phyloP scores from a whole-genome alignment of 2,329 filamentous ascomycete species.

The Ceratocystis diversiconidia region DNA sequence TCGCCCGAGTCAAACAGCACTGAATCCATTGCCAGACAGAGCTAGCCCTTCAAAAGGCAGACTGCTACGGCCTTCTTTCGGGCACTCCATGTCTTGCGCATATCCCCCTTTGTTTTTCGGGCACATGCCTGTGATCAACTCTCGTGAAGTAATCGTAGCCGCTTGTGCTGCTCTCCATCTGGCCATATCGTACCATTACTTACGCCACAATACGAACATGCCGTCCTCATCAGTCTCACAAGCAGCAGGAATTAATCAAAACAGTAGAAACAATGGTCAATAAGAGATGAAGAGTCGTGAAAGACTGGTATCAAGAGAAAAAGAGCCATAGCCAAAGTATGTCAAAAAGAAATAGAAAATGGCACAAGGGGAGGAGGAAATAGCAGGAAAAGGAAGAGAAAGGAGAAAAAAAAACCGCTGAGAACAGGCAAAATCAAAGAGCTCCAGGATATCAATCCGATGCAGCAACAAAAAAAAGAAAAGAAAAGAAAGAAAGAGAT shows the following conservation, averaged over 20 bases:
- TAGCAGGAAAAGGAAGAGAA: background rate
- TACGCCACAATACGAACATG: too few species aligned
- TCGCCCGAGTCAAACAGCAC: too few species aligned
- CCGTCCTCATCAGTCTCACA: too few species aligned
- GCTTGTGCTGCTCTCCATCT: too few species aligned
- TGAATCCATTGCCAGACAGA: too few species aligned
- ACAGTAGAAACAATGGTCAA: background rate
- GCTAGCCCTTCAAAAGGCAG: too few species aligned
- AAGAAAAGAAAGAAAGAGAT: conserved; percentile 13
- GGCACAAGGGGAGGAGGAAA: background rate
- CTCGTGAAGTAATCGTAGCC: too few species aligned
- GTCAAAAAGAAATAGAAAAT: background rate
- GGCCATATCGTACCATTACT: too few species aligned
- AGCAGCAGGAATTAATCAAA: background rate
- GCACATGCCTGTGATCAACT: too few species aligned
- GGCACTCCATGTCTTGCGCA: too few species aligned
- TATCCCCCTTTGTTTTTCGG: too few species aligned
- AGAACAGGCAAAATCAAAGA: conserved; percentile 9
- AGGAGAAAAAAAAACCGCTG: conserved; percentile 10
- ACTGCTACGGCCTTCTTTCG: too few species aligned
- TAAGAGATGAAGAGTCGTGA: background rate
- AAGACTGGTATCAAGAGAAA: conserved; percentile 9
- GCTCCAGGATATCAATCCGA: conserved; percentile 1
- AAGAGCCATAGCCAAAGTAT: background rate
- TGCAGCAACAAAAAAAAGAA: conserved; percentile 1